A percentile compares a stretch with the other conserved stretches of the same genome.
Evolutionary conservation across 345 rosid genomes (phyloP).

Genomic region (Brassica rapa): DNA sequence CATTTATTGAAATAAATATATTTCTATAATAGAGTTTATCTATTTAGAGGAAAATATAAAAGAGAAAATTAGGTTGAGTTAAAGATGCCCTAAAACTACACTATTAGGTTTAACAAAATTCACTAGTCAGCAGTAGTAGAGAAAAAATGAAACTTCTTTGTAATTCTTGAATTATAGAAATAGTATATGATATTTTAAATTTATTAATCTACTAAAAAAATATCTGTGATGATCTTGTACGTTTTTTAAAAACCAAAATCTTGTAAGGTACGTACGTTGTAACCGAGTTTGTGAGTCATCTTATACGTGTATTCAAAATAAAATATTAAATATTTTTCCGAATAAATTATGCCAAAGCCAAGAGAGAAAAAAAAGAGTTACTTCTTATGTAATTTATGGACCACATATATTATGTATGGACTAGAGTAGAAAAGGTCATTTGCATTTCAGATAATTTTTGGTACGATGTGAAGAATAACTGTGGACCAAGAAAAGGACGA

Average conservation of each 20-base stretch:
- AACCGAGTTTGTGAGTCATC: background rate
- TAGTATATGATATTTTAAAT: background rate
- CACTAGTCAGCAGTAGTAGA: background rate
- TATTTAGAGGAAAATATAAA: too few species aligned
- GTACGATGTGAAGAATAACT: slow-evolving; percentile 9
- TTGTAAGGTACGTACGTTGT: background rate
- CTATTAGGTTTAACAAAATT: background rate
- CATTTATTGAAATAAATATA: too few species aligned
- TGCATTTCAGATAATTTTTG: background rate
- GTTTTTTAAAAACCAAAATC: background rate
- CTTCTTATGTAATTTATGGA: background rate
- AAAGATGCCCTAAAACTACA: background rate
- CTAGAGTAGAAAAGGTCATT: slow-evolving; percentile 4
- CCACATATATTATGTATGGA: slow-evolving; percentile 17
- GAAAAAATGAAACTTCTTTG: background rate
- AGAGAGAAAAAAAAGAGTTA: background rate
- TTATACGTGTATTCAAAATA: background rate
- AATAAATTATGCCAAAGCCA: background rate
- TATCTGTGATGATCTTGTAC: background rate
- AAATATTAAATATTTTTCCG: background rate
- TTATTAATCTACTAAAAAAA: too few species aligned
- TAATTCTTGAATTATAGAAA: background rate
- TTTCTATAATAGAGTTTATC: too few species aligned
- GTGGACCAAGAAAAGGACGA: slow-evolving; percentile 28
- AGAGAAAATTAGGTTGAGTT: too few species aligned